phyloP scores from a whole-genome alignment of 169 alveolate species.

The Babesia gibsoni region DNA sequence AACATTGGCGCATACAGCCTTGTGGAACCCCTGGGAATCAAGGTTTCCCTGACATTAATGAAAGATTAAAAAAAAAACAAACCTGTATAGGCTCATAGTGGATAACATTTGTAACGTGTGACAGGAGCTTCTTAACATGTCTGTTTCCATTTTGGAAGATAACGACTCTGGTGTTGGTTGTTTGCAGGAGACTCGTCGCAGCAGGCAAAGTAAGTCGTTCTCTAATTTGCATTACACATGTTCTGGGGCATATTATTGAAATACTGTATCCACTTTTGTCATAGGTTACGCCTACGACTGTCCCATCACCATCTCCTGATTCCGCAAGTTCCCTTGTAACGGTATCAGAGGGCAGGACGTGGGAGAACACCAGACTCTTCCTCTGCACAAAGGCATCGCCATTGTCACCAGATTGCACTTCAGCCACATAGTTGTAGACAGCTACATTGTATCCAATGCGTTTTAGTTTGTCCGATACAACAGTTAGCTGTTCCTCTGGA shows the following conservation, averaged over 20 bases:
- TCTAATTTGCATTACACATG: conserved; percentile 5
- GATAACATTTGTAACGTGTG: conserved; percentile 10
- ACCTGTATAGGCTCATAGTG: conserved; percentile 60
- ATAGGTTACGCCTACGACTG: conserved; percentile 33
- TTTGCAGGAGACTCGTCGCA: conserved; percentile 29
- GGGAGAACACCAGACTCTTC: conserved; percentile 14
- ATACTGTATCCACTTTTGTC: conserved; percentile 45
- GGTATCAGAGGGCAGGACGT: background rate
- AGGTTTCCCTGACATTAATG: conserved; percentile 5
- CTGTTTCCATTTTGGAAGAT: conserved; percentile 40
- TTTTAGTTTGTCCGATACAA: background rate
- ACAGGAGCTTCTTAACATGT: conserved; percentile 17
- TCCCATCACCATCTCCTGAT: background rate
- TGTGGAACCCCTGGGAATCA: conserved; percentile 20
- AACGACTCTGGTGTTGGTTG: conserved; percentile 4
- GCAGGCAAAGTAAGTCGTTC: conserved; percentile 25
- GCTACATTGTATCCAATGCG: conserved; percentile 17
- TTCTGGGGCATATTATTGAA: conserved; percentile 23
- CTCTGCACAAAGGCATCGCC: background rate
- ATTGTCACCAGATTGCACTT: background rate
- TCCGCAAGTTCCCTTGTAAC: conserved; percentile 1
- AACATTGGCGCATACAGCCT: conserved; percentile 4
- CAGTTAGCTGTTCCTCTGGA: conserved; percentile 3
- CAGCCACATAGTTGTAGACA: conserved; percentile 34
- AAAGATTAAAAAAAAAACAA: background rate